Conservation (phyloP, 2,329 filamentous ascomycete species). For the Sporothrix schenckii region DNA sequence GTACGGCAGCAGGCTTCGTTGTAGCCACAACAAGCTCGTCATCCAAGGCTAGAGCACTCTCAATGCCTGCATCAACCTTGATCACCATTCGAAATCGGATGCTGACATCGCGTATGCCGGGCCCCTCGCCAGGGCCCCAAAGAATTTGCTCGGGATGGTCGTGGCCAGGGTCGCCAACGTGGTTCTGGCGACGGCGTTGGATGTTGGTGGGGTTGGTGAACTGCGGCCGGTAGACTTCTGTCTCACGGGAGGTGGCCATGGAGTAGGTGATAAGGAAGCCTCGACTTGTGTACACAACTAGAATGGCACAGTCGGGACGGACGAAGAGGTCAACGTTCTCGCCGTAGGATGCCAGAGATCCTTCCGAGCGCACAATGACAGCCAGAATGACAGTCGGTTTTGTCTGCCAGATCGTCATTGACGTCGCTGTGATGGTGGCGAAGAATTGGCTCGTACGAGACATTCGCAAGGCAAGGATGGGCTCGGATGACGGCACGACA, state of each 20-base stretch:
- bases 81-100: constrained; percentile 97
- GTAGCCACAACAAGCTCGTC: constrained; percentile 93
- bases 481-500: constrained; percentile 58
- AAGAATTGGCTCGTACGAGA: constrained; percentile 81
- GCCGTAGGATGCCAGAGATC: constrained; percentile 81
- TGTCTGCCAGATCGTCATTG: constrained; percentile 94
- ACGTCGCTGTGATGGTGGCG: constrained; percentile 80
- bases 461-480: constrained; percentile 73
- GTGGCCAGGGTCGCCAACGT: constrained; percentile 60
- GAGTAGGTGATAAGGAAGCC: constrained; percentile 96
- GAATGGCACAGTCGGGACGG: constrained; percentile 86
- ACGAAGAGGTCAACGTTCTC: constrained; percentile 82
- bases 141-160: constrained; percentile 63
- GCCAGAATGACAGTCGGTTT: constrained; percentile 91
- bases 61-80: constrained; percentile 94
- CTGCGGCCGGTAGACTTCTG: constrained; percentile 80
- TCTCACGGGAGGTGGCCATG: constrained; percentile 78
- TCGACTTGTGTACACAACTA: constrained; percentile 82
- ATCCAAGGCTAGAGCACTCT: constrained; percentile 82
- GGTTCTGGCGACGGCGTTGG: constrained; percentile 63
- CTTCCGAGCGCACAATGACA: constrained; percentile 76
- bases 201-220: constrained; percentile 70
- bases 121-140: constrained; percentile 78
- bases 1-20: constrained; percentile 86
- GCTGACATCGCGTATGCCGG: constrained; percentile 81